phyloP scores from a whole-genome alignment of 345 rosid species.

The Raphanus sativus region DNA sequence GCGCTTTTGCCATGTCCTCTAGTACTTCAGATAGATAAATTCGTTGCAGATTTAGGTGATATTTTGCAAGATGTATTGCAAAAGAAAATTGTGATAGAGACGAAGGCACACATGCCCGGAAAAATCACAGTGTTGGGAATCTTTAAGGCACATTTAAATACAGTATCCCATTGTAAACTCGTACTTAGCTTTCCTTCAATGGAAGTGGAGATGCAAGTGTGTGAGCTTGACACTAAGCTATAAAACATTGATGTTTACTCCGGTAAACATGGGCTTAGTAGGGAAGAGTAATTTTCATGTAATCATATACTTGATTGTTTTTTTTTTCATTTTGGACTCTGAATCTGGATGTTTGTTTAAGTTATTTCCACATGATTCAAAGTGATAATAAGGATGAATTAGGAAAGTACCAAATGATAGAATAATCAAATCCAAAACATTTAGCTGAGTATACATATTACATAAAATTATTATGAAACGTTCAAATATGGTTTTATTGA shows the following conservation, averaged over 20 bases:
- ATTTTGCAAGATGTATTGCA: conserved; percentile 42
- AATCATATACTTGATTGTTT: neutral
- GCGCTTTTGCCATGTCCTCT: conserved; percentile 37
- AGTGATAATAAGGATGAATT: neutral
- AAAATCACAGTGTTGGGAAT: conserved; percentile 46
- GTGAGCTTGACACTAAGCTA: conserved; percentile 37
- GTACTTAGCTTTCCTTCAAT: conserved; percentile 37
- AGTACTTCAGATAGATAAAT: conserved; percentile 44
- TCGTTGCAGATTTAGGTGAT: conserved; percentile 24
- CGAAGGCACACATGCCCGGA: conserved; percentile 51
- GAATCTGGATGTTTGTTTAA: neutral
- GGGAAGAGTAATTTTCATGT: neutral
- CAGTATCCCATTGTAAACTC: conserved; percentile 45
- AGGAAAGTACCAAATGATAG: neutral
- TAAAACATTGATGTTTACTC: conserved; percentile 21
- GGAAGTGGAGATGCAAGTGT: conserved; percentile 44
- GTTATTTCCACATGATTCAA: neutral
- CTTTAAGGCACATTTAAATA: conserved; percentile 41
- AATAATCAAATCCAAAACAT: neutral
- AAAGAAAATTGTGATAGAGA: conserved; percentile 44
- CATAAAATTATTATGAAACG: neutral
- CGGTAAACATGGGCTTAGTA: neutral
- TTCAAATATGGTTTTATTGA: neutral
- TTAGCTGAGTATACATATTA: neutral
- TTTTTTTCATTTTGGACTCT: neutral